These are phyloP conservation scores for Strobilomyces confusus DNA, from an alignment of 768 basidiomycete genomes.

Conservation along the genomic window DNA sequence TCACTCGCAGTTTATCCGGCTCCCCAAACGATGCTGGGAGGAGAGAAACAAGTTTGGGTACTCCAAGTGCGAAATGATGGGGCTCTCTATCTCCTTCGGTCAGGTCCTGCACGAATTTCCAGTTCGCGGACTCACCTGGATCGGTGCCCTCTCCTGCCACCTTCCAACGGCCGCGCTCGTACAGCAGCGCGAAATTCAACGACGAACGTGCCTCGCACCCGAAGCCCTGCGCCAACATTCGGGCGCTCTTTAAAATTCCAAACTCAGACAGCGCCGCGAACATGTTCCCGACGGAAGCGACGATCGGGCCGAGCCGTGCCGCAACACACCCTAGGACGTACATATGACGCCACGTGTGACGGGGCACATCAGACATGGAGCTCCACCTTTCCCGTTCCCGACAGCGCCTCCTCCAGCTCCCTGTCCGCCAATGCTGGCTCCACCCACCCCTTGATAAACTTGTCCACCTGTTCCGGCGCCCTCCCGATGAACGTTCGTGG, in stretches of 20 bases:
- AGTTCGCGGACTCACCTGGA: constrained; percentile 6
- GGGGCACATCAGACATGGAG: constrained; percentile 41
- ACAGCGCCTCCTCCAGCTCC: constrained; percentile 53
- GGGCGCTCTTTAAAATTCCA: constrained; percentile 20
- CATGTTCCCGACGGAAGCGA: constrained; percentile 13
- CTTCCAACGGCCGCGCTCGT: neutral
- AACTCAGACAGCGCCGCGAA: constrained; percentile 15
- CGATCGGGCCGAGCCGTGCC: constrained; percentile 17
- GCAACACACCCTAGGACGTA: neutral
- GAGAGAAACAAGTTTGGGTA: constrained; percentile 13
- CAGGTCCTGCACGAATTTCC: neutral
- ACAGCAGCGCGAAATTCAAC: neutral
- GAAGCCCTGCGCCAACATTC: neutral
- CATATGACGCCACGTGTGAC: neutral
- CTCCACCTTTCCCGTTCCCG: constrained; percentile 55
- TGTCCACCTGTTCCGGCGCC: constrained; percentile 93
- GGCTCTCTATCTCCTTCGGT: constrained; percentile 15
- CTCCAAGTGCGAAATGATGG: constrained; percentile 29
- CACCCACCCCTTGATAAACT: constrained; percentile 85
- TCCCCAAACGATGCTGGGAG: constrained; percentile 9
- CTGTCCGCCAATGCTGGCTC: constrained; percentile 65
- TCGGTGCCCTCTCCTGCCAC: neutral
- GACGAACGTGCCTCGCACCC: neutral
- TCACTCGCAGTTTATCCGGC: constrained; percentile 16
- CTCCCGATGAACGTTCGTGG: constrained; percentile 89